phyloP scores from a whole-genome alignment of 2,329 filamentous ascomycete genomes.

The Trichoderma arundinaceum region DNA sequence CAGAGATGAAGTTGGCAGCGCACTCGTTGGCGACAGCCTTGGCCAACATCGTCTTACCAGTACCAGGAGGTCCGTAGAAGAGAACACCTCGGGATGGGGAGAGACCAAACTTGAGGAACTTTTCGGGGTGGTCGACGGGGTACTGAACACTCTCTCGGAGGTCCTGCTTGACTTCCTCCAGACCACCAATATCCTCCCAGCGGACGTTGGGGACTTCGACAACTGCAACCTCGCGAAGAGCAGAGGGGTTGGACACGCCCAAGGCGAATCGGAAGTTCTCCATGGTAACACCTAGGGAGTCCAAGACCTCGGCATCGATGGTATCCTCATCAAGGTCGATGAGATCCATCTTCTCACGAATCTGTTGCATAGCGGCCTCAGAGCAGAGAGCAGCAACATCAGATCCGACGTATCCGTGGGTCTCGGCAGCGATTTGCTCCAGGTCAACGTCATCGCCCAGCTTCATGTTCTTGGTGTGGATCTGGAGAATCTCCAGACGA shows the following conservation, averaged over 20 bases:
- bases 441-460: slow-evolving; percentile 94
- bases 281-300: slow-evolving; percentile 98
- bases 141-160: slow-evolving; percentile 99
- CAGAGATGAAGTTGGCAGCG: slow-evolving; percentile 98
- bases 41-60: slow-evolving; percentile 99
- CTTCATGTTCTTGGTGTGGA: slow-evolving; percentile 99
- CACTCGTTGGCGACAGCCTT: slow-evolving; percentile 99
- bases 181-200: slow-evolving; percentile 99
- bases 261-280: slow-evolving; percentile 99
- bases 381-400: slow-evolving; percentile 98
- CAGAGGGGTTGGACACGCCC: slow-evolving; percentile 97
- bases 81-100: slow-evolving; percentile 97
- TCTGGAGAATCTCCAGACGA: slow-evolving; percentile 97
- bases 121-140: slow-evolving; percentile 98
- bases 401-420: slow-evolving; percentile 98
- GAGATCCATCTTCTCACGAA: slow-evolving; percentile 99
- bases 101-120: slow-evolving; percentile 99
- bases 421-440: slow-evolving; percentile 95
- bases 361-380: slow-evolving; percentile 99
- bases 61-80: slow-evolving; percentile 99
- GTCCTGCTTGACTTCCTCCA: slow-evolving; percentile 98
- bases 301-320: slow-evolving; percentile 96
- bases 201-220: slow-evolving; percentile 99
- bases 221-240: slow-evolving; percentile 96
- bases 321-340: slow-evolving; percentile 99